These are phyloP conservation scores for Fraxinus quadrangulata DNA, from an alignment of 257 asterid species.

Conservation along the genomic window DNA sequence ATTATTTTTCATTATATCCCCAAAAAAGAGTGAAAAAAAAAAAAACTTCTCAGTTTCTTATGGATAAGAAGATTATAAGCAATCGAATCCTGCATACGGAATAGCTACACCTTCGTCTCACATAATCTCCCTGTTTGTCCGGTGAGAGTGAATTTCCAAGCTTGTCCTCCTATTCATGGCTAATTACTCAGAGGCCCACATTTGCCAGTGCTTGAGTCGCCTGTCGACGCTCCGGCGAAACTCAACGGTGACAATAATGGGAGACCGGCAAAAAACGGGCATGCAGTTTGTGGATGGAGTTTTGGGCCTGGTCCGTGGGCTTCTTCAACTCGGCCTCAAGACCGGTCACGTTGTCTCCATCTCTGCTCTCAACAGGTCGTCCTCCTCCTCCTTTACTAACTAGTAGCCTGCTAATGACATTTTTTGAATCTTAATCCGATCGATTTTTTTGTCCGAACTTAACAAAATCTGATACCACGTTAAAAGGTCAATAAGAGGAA, in stretches of 20 bases:
- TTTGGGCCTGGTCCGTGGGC: conserved; percentile 55
- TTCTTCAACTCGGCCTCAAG: conserved; percentile 61
- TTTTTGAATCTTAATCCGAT: too few relatives aligned
- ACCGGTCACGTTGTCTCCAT: conserved; percentile 86
- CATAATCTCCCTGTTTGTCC: neutral
- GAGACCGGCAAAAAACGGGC: conserved; percentile 61
- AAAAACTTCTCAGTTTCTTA: too few relatives aligned
- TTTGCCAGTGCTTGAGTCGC: conserved; percentile 86
- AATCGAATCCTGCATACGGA: too few relatives aligned
- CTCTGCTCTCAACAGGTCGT: conserved; percentile 92
- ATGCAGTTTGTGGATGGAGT: conserved; percentile 73
- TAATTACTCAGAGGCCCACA: conserved; percentile 64
- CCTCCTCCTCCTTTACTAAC: too few relatives aligned
- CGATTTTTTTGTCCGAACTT: too few relatives aligned
- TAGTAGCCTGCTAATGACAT: too few relatives aligned
- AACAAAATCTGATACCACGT: too few relatives aligned
- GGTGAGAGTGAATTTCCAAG: conserved; percentile 15
- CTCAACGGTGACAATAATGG: conserved; percentile 51
- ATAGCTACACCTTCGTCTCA: neutral
- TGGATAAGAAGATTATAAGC: too few relatives aligned
- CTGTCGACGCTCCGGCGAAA: conserved; percentile 55
- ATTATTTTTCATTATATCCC: too few relatives aligned
- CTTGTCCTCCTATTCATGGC: conserved; percentile 40
- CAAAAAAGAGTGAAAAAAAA: too few relatives aligned
- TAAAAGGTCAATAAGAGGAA: too few relatives aligned